Conservation (phyloP, 75 land plant species). For the Pinus taeda region DNA sequence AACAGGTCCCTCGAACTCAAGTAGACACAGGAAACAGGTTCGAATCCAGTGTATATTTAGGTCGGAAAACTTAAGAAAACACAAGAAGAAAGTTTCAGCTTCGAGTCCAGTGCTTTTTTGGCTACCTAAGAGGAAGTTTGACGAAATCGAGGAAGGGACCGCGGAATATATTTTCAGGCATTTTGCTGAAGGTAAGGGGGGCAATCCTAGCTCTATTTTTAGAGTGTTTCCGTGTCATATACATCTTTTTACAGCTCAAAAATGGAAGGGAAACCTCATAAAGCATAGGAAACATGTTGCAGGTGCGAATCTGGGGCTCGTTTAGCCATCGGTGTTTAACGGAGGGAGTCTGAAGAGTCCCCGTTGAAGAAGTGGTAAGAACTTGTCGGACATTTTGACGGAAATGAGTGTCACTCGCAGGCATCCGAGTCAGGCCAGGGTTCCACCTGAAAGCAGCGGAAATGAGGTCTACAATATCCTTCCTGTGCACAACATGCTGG, state of each 20-base stretch:
- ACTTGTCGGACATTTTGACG: background rate
- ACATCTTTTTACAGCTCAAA: background rate
- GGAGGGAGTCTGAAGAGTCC: background rate
- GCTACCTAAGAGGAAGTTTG: background rate
- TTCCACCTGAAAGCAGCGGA: background rate
- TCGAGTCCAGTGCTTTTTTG: background rate
- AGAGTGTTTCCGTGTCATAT: background rate
- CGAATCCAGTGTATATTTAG: background rate
- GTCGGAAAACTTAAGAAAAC: background rate
- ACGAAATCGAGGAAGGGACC: background rate
- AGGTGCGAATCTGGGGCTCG: background rate
- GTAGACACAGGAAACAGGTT: background rate
- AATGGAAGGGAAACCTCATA: background rate
- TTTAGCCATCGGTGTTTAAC: background rate
- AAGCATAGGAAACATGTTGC: background rate
- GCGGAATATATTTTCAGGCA: background rate
- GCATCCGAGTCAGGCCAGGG: background rate
- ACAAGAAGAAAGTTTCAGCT: background rate
- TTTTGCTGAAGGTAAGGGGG: background rate
- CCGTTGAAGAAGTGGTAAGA: background rate
- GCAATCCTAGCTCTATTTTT: background rate
- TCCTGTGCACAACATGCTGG: constrained; percentile 80
- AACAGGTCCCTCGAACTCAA: background rate
- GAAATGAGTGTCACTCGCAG: constrained; percentile 6
- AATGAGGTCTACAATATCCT: constrained; percentile 73